Evolutionary conservation across 306 rosid genomes (phyloP).

Genomic region (Fragaria iinumae): DNA sequence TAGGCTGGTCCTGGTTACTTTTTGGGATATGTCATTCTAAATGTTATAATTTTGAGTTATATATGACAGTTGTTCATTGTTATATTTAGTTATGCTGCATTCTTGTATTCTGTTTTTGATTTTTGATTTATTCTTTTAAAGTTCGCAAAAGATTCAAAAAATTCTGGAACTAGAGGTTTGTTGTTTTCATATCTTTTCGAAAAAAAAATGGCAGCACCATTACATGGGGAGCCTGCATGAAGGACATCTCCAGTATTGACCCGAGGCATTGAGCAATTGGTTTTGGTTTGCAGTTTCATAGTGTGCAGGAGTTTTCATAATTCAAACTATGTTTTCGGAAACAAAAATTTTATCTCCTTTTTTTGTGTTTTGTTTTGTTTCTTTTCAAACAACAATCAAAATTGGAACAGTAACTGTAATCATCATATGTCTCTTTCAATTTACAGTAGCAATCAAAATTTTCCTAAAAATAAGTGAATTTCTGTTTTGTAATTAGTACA

Average conservation of each 20-base stretch:
- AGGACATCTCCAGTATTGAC: neutral
- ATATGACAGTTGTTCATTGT: neutral
- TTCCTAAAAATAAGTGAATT: neutral
- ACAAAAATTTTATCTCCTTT: neutral
- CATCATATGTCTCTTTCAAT: neutral
- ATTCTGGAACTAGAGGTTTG: neutral
- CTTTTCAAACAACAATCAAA: neutral
- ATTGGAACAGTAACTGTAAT: neutral
- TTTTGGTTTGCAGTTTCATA: neutral
- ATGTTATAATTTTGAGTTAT: no score
- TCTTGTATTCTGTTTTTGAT: neutral
- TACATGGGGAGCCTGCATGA: neutral
- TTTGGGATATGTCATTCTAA: neutral
- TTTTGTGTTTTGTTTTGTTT: neutral
- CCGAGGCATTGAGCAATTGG: neutral
- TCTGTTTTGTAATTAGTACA: constrained; percentile 21
- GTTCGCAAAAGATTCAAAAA: neutral
- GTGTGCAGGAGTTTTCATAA: neutral
- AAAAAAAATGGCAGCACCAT: neutral
- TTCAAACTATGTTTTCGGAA: neutral
- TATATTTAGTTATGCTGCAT: neutral
- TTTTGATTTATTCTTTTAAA: neutral
- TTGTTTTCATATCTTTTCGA: neutral
- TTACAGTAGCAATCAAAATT: neutral
- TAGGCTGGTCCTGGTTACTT: no score